Conservation (phyloP, 345 rosid genomes). For the Draba incana region DNA sequence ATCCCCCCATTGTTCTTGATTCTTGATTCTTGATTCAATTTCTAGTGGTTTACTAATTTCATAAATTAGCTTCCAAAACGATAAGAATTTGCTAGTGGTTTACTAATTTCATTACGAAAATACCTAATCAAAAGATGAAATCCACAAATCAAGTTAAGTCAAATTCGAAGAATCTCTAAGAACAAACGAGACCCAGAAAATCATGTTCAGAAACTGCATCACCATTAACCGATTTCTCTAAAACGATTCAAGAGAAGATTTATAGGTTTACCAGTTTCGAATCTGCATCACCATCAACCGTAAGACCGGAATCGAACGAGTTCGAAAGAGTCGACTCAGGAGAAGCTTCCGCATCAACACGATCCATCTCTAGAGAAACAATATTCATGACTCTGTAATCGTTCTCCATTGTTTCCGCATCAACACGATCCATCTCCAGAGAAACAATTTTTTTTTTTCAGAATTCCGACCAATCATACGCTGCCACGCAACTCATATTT, state of each 20-base stretch:
- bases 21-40: neutral
- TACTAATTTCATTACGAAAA: neutral
- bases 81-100: too few relatives aligned
- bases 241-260: neutral
- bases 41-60: too few relatives aligned
- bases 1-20: neutral
- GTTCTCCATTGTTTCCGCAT: slow-evolving; percentile 36
- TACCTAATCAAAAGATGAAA: neutral
- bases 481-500: too few relatives aligned
- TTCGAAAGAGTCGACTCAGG: slow-evolving; percentile 42
- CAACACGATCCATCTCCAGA: too few relatives aligned
- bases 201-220: too few relatives aligned
- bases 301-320: slow-evolving; percentile 51
- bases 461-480: too few relatives aligned
- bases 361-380: slow-evolving; percentile 44
- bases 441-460: too few relatives aligned
- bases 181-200: neutral
- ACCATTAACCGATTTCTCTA: too few relatives aligned
- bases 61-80: slow-evolving; percentile 25
- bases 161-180: slow-evolving; percentile 8
- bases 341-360: slow-evolving; percentile 12
- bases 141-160: neutral
- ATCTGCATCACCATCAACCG: slow-evolving; percentile 36
- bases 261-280: slow-evolving; percentile 36
- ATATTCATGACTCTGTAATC: slow-evolving; percentile 36